A percentile compares a stretch with the other conserved stretches of the same genome.
phyloP scores from a whole-genome alignment of 257 asterid genomes.

The Petunia secreta region DNA sequence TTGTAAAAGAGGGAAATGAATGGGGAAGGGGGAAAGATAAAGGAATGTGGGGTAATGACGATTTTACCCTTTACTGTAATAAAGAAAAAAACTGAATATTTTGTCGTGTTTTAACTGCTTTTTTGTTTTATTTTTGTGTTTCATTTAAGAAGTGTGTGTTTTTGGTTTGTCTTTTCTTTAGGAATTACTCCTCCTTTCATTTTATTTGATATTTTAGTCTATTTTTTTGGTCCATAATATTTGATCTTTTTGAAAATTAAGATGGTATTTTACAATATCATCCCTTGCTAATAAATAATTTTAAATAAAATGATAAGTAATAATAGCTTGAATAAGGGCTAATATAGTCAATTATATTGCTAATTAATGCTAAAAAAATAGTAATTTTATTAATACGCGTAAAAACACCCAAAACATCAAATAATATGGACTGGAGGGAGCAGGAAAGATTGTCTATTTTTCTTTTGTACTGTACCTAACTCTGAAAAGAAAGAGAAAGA shows the following conservation, averaged over 20 bases:
- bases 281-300: too few relatives aligned
- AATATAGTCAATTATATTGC: too few relatives aligned
- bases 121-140: not conserved
- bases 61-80: constrained; percentile 39
- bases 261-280: too few relatives aligned
- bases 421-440: not conserved
- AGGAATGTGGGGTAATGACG: constrained; percentile 32
- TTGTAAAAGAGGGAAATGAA: too few relatives aligned
- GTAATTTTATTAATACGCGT: too few relatives aligned
- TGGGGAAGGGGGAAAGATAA: not conserved
- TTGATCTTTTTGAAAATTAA: too few relatives aligned
- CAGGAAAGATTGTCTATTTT: constrained; percentile 26
- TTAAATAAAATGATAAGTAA: too few relatives aligned
- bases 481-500: constrained; percentile 26
- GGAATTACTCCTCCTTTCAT: constrained; percentile 31
- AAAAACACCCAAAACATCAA: too few relatives aligned
- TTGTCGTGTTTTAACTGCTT: constrained; percentile 38
- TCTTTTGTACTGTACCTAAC: constrained; percentile 40
- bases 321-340: too few relatives aligned
- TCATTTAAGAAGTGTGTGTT: not conserved
- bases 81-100: not conserved
- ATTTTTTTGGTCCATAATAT: too few relatives aligned
- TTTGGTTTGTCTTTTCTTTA: constrained; percentile 23
- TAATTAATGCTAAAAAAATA: too few relatives aligned
- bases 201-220: constrained; percentile 33